Conservation (phyloP, 1,139 yeast species). For the Kodamaea alishanica region DNA sequence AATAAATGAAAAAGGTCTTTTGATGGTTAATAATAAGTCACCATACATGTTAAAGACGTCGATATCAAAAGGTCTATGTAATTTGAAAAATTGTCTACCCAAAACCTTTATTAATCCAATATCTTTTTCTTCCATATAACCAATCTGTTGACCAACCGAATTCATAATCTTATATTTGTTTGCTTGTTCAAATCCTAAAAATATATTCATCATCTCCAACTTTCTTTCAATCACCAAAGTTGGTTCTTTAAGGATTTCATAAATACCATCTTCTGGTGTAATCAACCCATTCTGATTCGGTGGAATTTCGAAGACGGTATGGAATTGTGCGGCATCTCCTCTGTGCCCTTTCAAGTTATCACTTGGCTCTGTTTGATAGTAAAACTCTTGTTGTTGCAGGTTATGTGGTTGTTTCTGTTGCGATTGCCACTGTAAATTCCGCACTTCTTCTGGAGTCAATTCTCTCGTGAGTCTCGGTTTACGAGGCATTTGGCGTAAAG, state of each 20-base stretch:
- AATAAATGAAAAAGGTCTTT: slow-evolving; percentile 80
- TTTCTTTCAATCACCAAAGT: slow-evolving; percentile 83
- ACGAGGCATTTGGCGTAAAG: slow-evolving; percentile 10
- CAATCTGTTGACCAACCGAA: slow-evolving; percentile 68
- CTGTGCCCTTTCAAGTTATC: slow-evolving; percentile 16
- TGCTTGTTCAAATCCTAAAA: slow-evolving; percentile 89
- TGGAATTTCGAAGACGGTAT: slow-evolving; percentile 32
- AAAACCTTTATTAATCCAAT: slow-evolving; percentile 64
- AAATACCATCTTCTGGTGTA: slow-evolving; percentile 53
- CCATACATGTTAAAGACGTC: slow-evolving; percentile 75
- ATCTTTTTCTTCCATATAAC: slow-evolving; percentile 79
- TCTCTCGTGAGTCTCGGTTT: slow-evolving; percentile 34
- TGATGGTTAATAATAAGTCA: slow-evolving; percentile 62
- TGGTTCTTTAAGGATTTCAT: slow-evolving; percentile 64
- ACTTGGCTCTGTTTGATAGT: slow-evolving; percentile 31
- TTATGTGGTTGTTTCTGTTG: slow-evolving; percentile 12
- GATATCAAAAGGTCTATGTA: slow-evolving; percentile 84
- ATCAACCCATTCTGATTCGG: slow-evolving; percentile 48
- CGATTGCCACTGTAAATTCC: slow-evolving; percentile 17
- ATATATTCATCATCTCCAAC: slow-evolving; percentile 80
- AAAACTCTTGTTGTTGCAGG: slow-evolving; percentile 19
- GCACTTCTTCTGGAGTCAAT: slow-evolving; percentile 32
- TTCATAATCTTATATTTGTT: slow-evolving; percentile 75
- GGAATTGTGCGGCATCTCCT: slow-evolving; percentile 24
- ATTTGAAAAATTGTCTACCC: slow-evolving; percentile 74